Conservation (phyloP, 2,329 filamentous ascomycete species). For the Aspergillus niger region DNA sequence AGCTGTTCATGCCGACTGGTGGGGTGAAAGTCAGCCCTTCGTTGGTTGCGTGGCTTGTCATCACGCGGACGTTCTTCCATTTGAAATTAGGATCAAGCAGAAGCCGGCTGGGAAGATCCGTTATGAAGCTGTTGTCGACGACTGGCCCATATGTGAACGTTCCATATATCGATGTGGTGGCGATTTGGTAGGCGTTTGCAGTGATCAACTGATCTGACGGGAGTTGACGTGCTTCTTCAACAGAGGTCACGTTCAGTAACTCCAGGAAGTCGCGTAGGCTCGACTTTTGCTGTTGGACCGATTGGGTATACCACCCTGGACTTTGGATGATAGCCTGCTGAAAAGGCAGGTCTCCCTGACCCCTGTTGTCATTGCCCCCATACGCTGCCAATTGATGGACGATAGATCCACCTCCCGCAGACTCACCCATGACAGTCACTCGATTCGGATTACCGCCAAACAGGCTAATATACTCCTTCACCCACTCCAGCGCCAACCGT, state of each 20-base stretch:
- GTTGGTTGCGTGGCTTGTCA: constrained; percentile 49
- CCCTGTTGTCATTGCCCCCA: constrained; percentile 45
- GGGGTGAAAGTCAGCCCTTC: constrained; percentile 48
- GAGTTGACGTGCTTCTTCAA: constrained; percentile 49
- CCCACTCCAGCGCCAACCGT: constrained; percentile 59
- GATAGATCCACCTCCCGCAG: constrained; percentile 56
- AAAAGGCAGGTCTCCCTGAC: constrained; percentile 24
- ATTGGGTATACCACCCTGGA: constrained; percentile 41
- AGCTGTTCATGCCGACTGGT: not conserved
- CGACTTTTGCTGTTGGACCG: constrained; percentile 41
- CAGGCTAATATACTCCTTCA: constrained; percentile 54
- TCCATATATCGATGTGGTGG: constrained; percentile 39
- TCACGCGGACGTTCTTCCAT: constrained; percentile 31
- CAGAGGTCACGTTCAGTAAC: constrained; percentile 45
- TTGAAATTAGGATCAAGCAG: constrained; percentile 48
- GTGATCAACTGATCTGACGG: constrained; percentile 42
- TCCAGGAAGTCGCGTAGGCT: constrained; percentile 43
- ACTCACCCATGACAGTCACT: constrained; percentile 50
- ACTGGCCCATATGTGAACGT: constrained; percentile 49
- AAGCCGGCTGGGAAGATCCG: constrained; percentile 49
- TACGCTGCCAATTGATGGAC: constrained; percentile 59
- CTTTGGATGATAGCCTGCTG: constrained; percentile 49
- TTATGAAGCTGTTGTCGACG: constrained; percentile 54
- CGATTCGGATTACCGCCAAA: constrained; percentile 58
- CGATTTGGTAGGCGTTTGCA: constrained; percentile 49